These are phyloP conservation scores for Melanogaster broomeanus DNA, from an alignment of 768 basidiomycete genomes.

Conservation along the genomic window DNA sequence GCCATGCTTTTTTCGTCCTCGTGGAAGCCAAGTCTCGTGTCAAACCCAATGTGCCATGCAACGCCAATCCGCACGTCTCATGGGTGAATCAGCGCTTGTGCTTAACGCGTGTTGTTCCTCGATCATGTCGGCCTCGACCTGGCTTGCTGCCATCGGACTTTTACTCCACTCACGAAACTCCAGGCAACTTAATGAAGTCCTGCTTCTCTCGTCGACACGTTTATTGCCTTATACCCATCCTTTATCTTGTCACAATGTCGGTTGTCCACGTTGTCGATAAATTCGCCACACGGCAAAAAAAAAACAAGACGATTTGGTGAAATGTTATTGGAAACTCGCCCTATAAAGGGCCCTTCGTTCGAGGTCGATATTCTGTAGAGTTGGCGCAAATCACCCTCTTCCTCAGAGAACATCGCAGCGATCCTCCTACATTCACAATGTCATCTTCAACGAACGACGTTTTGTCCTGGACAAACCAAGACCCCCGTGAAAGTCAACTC, in stretches of 20 bases:
- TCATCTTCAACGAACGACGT: conserved; percentile 61
- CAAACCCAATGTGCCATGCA: conserved; percentile 26
- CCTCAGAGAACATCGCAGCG: conserved; percentile 31
- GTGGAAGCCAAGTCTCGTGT: conserved; percentile 30
- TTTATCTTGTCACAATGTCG: conserved; percentile 72
- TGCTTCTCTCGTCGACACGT: conserved; percentile 73
- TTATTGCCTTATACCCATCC: conserved; percentile 62
- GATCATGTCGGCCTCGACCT: conserved; percentile 65
- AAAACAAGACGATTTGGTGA: conserved; percentile 46
- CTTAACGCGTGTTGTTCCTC: conserved; percentile 63
- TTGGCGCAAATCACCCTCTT: conserved; percentile 28
- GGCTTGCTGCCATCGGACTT: conserved; percentile 55
- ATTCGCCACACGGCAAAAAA: conserved; percentile 52
- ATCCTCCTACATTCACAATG: conserved; percentile 45
- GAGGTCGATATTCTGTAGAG: conserved; percentile 18
- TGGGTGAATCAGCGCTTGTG: conserved; percentile 52
- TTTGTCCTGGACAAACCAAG: conserved; percentile 85
- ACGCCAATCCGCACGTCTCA: conserved; percentile 37
- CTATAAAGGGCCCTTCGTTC: conserved; percentile 53
- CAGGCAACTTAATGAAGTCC: conserved; percentile 56
- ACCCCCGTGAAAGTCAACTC: conserved; percentile 79
- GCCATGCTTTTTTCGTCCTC: conserved; percentile 17
- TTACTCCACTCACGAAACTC: conserved; percentile 73
- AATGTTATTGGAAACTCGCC: conserved; percentile 41
- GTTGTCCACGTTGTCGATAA: conserved; percentile 81